These are phyloP conservation scores for Botryotinia calthae DNA, from an alignment of 2,329 filamentous ascomycete species.

Conservation along the genomic window DNA sequence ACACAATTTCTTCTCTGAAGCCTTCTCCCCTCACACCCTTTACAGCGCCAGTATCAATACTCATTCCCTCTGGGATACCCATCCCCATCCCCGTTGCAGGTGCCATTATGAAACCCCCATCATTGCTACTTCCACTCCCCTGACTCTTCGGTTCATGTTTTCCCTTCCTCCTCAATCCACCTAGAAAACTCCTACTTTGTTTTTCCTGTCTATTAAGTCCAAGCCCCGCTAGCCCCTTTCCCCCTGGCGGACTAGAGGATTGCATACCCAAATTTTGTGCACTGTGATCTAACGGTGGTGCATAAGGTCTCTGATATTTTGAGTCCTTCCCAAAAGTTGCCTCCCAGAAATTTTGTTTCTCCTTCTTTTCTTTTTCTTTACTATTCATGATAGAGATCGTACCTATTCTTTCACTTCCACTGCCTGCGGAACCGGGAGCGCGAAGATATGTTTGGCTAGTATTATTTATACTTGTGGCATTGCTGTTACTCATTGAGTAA, in stretches of 20 bases:
- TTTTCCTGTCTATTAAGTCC: conserved; percentile 34
- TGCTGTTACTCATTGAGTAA: conserved; percentile 15
- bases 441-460: conserved; percentile 8
- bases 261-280: conserved; percentile 17
- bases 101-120: conserved; percentile 10
- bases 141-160: conserved; percentile 21
- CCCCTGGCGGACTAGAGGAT: conserved; percentile 28
- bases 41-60: conserved; percentile 1
- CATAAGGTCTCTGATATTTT: conserved; percentile 29
- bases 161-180: conserved; percentile 32
- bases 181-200: conserved; percentile 33
- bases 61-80: neutral
- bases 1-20: neutral
- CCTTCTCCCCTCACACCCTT: neutral
- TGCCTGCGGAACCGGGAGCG: conserved; percentile 31
- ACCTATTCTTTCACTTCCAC: conserved; percentile 24
- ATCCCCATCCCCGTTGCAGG: neutral
- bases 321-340: conserved; percentile 36
- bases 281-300: conserved; percentile 14
- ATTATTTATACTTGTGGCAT: neutral
- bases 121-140: conserved; percentile 17
- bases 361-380: conserved; percentile 27
- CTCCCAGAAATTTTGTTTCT: conserved; percentile 39
- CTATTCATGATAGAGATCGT: neutral
- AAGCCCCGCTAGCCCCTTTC: conserved; percentile 4